These are phyloP conservation scores for Hanseniaspora vineae DNA, from an alignment of 805 yeast genomes.

Conservation along the genomic window DNA sequence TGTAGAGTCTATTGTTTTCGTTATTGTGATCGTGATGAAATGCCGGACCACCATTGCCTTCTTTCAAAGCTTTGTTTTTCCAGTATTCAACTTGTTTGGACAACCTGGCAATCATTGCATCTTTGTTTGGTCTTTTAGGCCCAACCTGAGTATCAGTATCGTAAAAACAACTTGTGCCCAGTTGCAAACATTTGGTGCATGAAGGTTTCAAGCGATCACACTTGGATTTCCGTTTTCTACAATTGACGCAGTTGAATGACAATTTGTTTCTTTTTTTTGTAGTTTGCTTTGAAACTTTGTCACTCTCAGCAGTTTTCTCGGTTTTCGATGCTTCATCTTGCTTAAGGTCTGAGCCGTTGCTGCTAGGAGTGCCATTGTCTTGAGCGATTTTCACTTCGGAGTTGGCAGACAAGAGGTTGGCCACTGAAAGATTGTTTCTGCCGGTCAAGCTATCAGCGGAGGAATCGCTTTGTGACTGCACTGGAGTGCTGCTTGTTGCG, in stretches of 20 bases:
- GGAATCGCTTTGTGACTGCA: too few relatives aligned
- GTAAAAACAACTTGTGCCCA: constrained; percentile 18
- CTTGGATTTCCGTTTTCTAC: constrained; percentile 22
- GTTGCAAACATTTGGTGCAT: constrained; percentile 19
- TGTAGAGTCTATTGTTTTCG: not conserved
- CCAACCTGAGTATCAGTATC: constrained; percentile 20
- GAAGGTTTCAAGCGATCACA: constrained; percentile 23
- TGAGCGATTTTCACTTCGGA: too few relatives aligned
- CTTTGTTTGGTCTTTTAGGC: constrained; percentile 22
- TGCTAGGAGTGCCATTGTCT: too few relatives aligned
- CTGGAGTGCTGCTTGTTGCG: too few relatives aligned
- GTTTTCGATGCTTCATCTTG: too few relatives aligned
- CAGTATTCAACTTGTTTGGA: constrained; percentile 22
- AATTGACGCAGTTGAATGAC: constrained; percentile 23
- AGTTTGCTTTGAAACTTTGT: not conserved
- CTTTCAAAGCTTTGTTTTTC: constrained; percentile 15
- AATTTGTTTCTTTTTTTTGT: constrained; percentile 17
- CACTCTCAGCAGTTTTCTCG: not conserved
- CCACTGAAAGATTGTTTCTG: too few relatives aligned
- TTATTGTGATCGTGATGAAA: not conserved
- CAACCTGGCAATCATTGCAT: constrained; percentile 19
- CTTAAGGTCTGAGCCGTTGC: too few relatives aligned
- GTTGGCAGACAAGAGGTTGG: too few relatives aligned
- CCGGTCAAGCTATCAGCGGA: too few relatives aligned
- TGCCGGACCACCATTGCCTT: not conserved